phyloP scores from a whole-genome alignment of 1,284 basidiomycete species.

The Leccinum pallidistipes region DNA sequence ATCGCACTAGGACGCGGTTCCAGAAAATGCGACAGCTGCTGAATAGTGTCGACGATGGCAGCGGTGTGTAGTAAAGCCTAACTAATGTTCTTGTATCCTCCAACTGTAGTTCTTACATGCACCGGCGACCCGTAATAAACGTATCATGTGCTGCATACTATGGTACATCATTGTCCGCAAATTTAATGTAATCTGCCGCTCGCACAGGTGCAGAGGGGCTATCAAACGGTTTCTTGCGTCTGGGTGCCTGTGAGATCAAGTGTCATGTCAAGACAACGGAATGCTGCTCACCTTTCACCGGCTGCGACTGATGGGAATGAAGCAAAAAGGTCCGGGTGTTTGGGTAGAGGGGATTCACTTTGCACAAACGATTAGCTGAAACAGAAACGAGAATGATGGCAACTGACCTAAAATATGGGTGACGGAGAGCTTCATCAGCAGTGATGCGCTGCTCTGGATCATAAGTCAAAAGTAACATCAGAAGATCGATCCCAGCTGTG shows the following conservation, averaged over 20 bases:
- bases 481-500: constrained; percentile 81
- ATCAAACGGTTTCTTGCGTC: constrained; percentile 72
- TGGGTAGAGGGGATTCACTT: constrained; percentile 92
- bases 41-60: constrained; percentile 39
- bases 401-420: constrained; percentile 89
- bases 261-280: not conserved
- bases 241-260: constrained; percentile 30
- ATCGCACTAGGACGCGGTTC: constrained; percentile 59
- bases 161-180: constrained; percentile 35
- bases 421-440: constrained; percentile 86
- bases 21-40: constrained; percentile 62
- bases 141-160: constrained; percentile 8
- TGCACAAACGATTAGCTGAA: constrained; percentile 8
- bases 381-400: not conserved
- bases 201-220: constrained; percentile 76
- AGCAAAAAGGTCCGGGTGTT: constrained; percentile 96
- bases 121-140: constrained; percentile 2
- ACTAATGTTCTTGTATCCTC: not conserved
- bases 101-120: not conserved
- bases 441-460: constrained; percentile 85
- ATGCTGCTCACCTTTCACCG: constrained; percentile 80
- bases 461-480: constrained; percentile 84
- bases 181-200: constrained; percentile 61
- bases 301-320: constrained; percentile 97
- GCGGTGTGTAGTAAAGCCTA: constrained; percentile 13